Base-by-base conservation (phyloP, 225 moss, liverwort and hornwort species). In the Straminergon stramineum region DNA sequence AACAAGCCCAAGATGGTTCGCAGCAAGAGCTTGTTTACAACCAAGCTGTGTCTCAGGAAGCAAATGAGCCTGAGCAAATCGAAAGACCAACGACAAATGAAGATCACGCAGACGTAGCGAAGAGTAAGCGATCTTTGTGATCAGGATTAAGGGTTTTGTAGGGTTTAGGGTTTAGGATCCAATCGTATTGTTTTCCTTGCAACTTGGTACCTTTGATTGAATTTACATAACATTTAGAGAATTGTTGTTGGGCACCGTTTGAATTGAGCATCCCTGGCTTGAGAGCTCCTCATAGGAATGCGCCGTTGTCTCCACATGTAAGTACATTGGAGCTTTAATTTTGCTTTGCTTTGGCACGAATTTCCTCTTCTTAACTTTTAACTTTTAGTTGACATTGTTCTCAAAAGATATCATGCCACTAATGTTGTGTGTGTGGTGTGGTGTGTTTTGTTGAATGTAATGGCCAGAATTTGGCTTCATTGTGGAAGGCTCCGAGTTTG, bases 401-500 rank as follows among this genome's bases (percentile, higher is more conserved):
- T 48, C 55, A 69, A 39, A 84, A 22, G 58, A 57, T 57, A 32
- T 55, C 30, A 41, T 73, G 32, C 20, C 32, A 70, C 41, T 85
- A 58, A 71, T 57, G 51, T 48, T 35, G 48, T 86, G 84, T 4
- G 17, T 60, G 45, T 41, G 64, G 39, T 74, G 71, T 67, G 68
- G 24, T 27, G 19, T 56, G 30, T 9, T 48, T 15, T 30, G 64
- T 86, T 61, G 55, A 76, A 84, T 85, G 91, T 84, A 39, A 82
- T 87, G 87, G 56, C 61, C 86, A 94, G 94, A 56, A 81, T 93
- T 88, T 92, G 94, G 94, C 52, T 92, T 94, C 84, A 53, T 93
- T 88, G 88, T 89, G 30, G 94, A 94, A 90, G 93, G 90, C 63
- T 89, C 70, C 86, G 94, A 94, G 91, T 94, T 93, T 77, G 91